Evolutionary conservation across 768 basidiomycete species (phyloP), one percentile per base, ranked within the genome.

Genomic region (Suillus alpinus): DNA sequence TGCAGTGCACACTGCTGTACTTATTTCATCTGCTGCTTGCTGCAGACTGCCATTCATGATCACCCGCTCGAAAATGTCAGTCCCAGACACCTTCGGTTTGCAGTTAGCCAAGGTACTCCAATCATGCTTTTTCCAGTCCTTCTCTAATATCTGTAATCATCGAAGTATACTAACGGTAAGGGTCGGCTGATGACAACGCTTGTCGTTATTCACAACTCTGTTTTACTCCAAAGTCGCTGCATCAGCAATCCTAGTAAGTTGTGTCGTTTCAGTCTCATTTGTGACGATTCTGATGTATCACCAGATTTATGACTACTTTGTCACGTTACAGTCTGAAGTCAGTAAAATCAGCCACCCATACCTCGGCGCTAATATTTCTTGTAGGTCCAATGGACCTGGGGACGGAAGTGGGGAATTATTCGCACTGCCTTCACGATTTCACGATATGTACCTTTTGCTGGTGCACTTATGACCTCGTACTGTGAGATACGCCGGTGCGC

Each of bases 381-480:
- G 13, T 16, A 71, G 70, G 64, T 71, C 6, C 59, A 65, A 59
- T 53, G 62, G 51, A 37, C 58, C 23, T 59, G 59, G 59, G 51
- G 50, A 56, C 39, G 59, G 37, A 59, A 55, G 40, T 59, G 59
- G 59, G 50, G 43, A 16, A 23, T 59, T 8, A 34, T 43, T 20
- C 32, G 52, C 2, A 43, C 20, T 23, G 16, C 43, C 12, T 59
- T 59, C 23, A 12, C 31, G 16, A 5, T 59, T n/a, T 59, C 52
- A 26, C 52, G 59, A 37, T 59, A 59, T 56, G 23, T 31, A 44
- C 36, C 59, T 26, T 59, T 59, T 29, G 23, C 59, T 32, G 59
- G 36, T 56, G 52, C 59, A 31, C 9, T 55, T 20, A 40, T 59
- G 59, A 59, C 52, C 34, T 37, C 52, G 6, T 59, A 59, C 12